Percentiles rank a stretch among this genome's conserved stretches.
These are phyloP conservation scores for Fusarium hainanense DNA, from an alignment of 2,329 filamentous ascomycete species.

Conservation along the genomic window DNA sequence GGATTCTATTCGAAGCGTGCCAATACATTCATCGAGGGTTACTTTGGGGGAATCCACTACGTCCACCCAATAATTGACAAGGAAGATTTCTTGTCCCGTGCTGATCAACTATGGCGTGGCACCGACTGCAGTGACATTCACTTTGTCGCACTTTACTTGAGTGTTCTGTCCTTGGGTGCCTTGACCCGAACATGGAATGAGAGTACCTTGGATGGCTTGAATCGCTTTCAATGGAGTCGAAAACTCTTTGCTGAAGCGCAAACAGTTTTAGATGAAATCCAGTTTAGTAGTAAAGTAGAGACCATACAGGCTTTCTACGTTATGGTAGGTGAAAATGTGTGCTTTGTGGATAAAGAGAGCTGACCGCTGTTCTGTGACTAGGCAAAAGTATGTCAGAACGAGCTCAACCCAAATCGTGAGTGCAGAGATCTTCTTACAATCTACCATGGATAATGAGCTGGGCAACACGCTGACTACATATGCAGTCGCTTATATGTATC, in stretches of 20 bases:
- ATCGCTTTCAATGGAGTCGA: constrained; percentile 1
- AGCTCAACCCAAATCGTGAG: constrained; percentile 12
- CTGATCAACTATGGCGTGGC: not conserved
- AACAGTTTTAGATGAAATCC: not conserved
- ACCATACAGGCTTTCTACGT: constrained; percentile 5
- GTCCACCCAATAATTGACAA: constrained; percentile 14
- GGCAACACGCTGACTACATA: not conserved
- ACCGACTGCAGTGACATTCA: not conserved
- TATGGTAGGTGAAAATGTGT: not conserved
- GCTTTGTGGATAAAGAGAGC: not conserved
- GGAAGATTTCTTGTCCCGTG: not conserved
- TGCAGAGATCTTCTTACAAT: not conserved
- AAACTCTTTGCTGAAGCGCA: constrained; percentile 3
- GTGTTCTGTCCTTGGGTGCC: constrained; percentile 4
- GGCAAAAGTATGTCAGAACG: constrained; percentile 17
- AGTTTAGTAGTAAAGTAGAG: constrained; percentile 7
- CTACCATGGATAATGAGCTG: not conserved
- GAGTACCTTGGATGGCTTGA: not conserved
- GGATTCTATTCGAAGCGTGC: constrained; percentile 11
- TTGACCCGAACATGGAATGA: constrained; percentile 2
- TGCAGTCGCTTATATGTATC: constrained; percentile 11
- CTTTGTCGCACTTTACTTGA: constrained; percentile 8
- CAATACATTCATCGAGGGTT: constrained; percentile 10
- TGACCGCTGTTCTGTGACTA: not conserved
- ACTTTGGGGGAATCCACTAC: constrained; percentile 3